Evolutionary conservation across 2,329 filamentous ascomycete genomes (phyloP), one percentile per base, ranked within the genome.

Genomic region (Calonectria pteridis): DNA sequence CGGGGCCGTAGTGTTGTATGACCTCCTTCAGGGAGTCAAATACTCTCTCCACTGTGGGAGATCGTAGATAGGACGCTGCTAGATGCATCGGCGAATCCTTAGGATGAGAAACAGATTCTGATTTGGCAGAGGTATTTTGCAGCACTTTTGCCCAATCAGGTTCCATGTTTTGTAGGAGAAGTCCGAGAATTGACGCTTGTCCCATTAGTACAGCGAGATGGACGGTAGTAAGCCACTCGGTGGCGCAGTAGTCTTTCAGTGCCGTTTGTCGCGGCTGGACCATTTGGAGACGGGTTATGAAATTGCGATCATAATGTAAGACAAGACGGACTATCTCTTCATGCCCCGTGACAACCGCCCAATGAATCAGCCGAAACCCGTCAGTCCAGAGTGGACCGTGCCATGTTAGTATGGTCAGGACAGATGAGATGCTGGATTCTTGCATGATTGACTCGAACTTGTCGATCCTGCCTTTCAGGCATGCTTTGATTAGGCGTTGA

Each of bases 61-160:
- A 51, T 16, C n/a, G 29, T 26, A 65, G 14, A 20, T 65, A 28
- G 20, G 62, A 33, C 28, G 62, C 62, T 18, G 62, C 62, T 14
- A 65, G 20, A 13, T 65, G 62, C 62, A 65, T 65, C 20, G 43
- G 62, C 14, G 62, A 65, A 51, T 65, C 62, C 6, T 16, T 33
- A 7, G 62, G 62, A n/a, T 65, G 62, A 4, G 37, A 18, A 10
- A 9, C 9, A 11, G 20, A 11, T 23, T 46, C 14, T 46, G 20
- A 1, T 14, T 2, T 7, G 6, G 13, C 14, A 26, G 40, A 65
- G 20, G 31, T 28, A 23, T 14, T 10, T 23, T 1, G 2, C 18
- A 35, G 6, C 14, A 51, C 29, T 2, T 40, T 28, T 20, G 37
- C 59, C 59, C 59, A 63, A 6, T 63, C 20, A 11, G 16, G 4